Evolutionary conservation across 1,139 yeast genomes (phyloP).

Genomic region (Pichia sp.): DNA sequence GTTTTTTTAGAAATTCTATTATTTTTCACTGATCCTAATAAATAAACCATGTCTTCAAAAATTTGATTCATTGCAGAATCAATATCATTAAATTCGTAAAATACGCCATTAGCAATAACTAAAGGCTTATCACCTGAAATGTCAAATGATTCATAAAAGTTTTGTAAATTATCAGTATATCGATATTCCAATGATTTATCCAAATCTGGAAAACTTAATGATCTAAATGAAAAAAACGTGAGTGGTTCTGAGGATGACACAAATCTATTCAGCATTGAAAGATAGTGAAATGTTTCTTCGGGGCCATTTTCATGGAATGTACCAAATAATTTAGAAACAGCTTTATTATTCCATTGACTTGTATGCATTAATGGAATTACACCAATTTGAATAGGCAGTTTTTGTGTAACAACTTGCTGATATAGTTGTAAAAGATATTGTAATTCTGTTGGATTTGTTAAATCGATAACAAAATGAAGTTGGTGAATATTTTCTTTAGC

Average conservation of each 20-base stretch:
- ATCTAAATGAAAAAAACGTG: constrained; percentile 9
- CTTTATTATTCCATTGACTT: constrained; percentile 19
- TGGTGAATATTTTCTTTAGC: constrained; percentile 73
- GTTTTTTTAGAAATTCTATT: constrained; percentile 28
- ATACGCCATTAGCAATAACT: constrained; percentile 68
- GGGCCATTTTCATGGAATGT: constrained; percentile 27
- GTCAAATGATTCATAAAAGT: constrained; percentile 32
- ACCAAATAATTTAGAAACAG: constrained; percentile 32
- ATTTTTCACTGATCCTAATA: constrained; percentile 27
- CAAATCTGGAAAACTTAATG: constrained; percentile 13
- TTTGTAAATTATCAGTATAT: constrained; percentile 25
- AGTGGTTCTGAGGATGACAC: constrained; percentile 10
- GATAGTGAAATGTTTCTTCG: constrained; percentile 21
- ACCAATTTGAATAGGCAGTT: constrained; percentile 77
- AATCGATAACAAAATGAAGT: constrained; percentile 61
- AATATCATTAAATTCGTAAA: constrained; percentile 35
- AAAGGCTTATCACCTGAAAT: constrained; percentile 33
- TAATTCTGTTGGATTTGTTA: constrained; percentile 45
- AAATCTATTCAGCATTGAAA: constrained; percentile 19
- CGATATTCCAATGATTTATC: constrained; percentile 5
- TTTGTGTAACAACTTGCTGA: constrained; percentile 46
- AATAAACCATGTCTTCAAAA: constrained; percentile 30
- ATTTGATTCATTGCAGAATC: constrained; percentile 33
- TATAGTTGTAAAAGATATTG: constrained; percentile 43
- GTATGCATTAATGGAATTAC: constrained; percentile 50